Percentiles rank a stretch among this genome's conserved stretches.
Evolutionary conservation across 73 alveolate species (phyloP).

Genomic region (Breviolum minutum): DNA sequence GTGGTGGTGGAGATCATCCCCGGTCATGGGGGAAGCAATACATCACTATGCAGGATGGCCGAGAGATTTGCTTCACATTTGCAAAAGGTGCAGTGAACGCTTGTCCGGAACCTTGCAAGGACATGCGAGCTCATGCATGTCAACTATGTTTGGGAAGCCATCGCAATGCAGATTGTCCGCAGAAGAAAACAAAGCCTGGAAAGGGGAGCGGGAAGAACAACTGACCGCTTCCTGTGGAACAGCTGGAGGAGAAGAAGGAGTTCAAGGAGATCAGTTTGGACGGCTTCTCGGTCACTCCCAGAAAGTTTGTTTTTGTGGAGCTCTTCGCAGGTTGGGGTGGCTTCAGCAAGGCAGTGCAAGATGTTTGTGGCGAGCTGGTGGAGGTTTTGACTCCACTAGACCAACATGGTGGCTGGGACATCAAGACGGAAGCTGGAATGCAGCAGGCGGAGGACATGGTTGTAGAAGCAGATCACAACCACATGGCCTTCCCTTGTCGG

Average conservation of each 20-base stretch:
- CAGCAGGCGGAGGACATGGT: neutral
- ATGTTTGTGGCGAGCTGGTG: neutral
- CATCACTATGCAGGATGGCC: neutral
- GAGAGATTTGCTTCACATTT: neutral
- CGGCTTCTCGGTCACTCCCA: neutral
- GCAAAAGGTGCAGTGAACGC: neutral
- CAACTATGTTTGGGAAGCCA: neutral
- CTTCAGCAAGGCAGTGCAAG: neutral
- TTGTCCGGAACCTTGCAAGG: constrained; percentile 3
- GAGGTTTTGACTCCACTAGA: neutral
- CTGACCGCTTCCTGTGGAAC: too few species aligned
- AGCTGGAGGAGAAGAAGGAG: neutral
- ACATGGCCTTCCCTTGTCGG: neutral
- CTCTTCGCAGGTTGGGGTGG: neutral
- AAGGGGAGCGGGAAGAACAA: neutral
- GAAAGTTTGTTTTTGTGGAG: neutral
- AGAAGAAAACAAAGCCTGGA: neutral
- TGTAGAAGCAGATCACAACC: neutral
- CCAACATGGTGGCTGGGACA: neutral
- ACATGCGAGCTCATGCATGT: neutral
- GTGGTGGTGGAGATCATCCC: neutral
- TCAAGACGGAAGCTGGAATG: neutral
- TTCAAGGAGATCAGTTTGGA: neutral
- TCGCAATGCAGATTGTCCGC: neutral
- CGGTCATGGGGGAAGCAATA: neutral